phyloP scores from a whole-genome alignment of 495 filamentous ascomycete genomes.

The Durotheca rogersii region DNA sequence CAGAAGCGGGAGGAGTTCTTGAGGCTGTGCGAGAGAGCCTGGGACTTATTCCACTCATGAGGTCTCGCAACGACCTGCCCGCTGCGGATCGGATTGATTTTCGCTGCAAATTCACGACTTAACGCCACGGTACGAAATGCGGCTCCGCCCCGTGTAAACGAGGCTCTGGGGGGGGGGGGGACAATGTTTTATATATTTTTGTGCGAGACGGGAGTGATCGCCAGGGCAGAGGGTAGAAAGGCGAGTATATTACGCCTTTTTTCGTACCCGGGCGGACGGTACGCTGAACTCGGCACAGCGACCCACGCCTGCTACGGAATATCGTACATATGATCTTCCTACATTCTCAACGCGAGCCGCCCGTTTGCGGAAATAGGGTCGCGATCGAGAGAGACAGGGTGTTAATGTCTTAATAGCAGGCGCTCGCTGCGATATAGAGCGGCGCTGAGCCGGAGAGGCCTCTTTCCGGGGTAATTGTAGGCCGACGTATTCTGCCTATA shows the following conservation, averaged over 20 bases:
- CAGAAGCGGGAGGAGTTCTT: conserved; percentile 96
- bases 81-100: conserved; percentile 19
- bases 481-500: no score
- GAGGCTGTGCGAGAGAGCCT: conserved; percentile 79
- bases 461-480: no score
- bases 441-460: conserved; percentile 3
- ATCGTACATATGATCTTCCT: conserved; percentile 20
- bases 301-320: conserved; percentile 10
- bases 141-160: no score
- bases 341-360: conserved; percentile 10
- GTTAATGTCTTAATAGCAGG: conserved; percentile 32
- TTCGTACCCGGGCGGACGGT: conserved; percentile 10
- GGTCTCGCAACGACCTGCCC: conserved; percentile 3
- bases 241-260: conserved; percentile 25
- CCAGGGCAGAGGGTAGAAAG: no score
- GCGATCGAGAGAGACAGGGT: conserved; percentile 16
- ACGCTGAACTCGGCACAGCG: conserved; percentile 5
- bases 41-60: conserved; percentile 97
- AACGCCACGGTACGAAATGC: conserved; percentile 30
- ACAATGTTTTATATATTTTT: no score
- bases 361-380: conserved; percentile 4
- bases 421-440: no score
- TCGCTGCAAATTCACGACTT: conserved; percentile 29
- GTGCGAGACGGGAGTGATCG: no score
- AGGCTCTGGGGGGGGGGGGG: no score